Evolutionary conservation across 441 rosid genomes (phyloP).

Genomic region (California macrophylla): DNA sequence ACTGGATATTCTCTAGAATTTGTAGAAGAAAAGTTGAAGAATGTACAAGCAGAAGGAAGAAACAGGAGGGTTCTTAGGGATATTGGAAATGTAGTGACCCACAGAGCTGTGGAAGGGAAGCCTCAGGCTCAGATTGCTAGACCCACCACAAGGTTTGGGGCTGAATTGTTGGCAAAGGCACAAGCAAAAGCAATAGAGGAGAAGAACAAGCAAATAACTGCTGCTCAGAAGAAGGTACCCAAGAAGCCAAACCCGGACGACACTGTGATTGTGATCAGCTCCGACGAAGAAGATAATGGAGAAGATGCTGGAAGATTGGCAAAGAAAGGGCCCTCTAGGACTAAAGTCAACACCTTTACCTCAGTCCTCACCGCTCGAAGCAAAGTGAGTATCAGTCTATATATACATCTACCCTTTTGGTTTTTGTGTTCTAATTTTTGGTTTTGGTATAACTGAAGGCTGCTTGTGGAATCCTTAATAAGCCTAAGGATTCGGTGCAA

Average conservation of each 20-base stretch:
- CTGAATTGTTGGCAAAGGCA: conserved; percentile 21
- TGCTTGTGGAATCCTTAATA: conserved; percentile 29
- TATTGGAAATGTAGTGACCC: conserved; percentile 39
- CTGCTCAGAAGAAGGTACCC: neutral
- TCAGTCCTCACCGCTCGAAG: conserved; percentile 41
- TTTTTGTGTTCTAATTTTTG: neutral
- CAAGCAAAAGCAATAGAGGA: conserved; percentile 20
- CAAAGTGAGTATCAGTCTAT: conserved; percentile 25
- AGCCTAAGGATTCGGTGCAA: conserved; percentile 21
- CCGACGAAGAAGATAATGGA: conserved; percentile 24
- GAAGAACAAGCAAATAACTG: neutral
- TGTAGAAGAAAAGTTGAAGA: conserved; percentile 39
- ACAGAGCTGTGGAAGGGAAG: conserved; percentile 27
- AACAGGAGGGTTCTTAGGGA: conserved; percentile 44
- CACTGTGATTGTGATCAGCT: conserved; percentile 26
- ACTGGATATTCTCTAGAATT: neutral
- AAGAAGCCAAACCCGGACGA: conserved; percentile 22
- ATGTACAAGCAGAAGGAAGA: conserved; percentile 26
- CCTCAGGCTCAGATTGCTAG: conserved; percentile 17
- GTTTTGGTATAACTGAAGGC: conserved; percentile 14
- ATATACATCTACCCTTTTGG: neutral
- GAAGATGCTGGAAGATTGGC: conserved; percentile 22
- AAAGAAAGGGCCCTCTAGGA: conserved; percentile 22
- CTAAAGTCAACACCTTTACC: conserved; percentile 29
- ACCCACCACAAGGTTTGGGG: conserved; percentile 18